Conservation (phyloP, 2,329 filamentous ascomycete species). For the Xylaria sp. region DNA sequence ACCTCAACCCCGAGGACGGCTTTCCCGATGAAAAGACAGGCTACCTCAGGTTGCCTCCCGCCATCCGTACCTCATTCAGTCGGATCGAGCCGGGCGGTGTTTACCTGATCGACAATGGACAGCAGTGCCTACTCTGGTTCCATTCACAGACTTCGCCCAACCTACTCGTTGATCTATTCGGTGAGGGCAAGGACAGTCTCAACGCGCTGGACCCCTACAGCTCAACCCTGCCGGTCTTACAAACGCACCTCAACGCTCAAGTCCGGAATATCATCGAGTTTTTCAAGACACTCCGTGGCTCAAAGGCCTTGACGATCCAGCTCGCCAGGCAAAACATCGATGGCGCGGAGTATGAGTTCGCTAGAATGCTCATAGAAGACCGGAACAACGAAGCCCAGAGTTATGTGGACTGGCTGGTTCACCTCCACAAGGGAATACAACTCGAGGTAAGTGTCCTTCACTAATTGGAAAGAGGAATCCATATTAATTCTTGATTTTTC, state of each 20-base stretch:
- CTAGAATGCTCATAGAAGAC: conserved; percentile 83
- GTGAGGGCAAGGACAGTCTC: conserved; percentile 64
- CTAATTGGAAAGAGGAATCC: background rate
- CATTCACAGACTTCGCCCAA: conserved; percentile 91
- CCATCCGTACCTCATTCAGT: conserved; percentile 76
- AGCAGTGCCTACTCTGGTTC: conserved; percentile 86
- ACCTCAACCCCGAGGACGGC: conserved; percentile 78
- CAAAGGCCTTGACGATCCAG: conserved; percentile 83
- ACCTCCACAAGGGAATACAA: conserved; percentile 88
- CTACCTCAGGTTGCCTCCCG: conserved; percentile 76
- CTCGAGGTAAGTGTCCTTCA: conserved; percentile 59
- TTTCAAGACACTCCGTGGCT: conserved; percentile 70
- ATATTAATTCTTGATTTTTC: conserved; percentile 11
- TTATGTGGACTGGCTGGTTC: conserved; percentile 97
- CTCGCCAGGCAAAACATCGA: conserved; percentile 88
- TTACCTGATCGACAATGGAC: conserved; percentile 93
- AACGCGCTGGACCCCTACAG: conserved; percentile 76
- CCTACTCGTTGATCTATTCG: conserved; percentile 84
- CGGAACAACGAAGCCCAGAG: conserved; percentile 96
- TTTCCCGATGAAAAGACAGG: conserved; percentile 85
- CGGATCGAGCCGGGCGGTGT: conserved; percentile 88
- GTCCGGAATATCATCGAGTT: conserved; percentile 91
- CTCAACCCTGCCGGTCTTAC: conserved; percentile 72
- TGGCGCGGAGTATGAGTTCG: conserved; percentile 95
- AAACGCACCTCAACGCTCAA: conserved; percentile 92